Percentiles rank a stretch among this genome's conserved stretches.
Evolutionary conservation across 192 early-diverging fungal genomes (phyloP).

Genomic region (Podila epigama): DNA sequence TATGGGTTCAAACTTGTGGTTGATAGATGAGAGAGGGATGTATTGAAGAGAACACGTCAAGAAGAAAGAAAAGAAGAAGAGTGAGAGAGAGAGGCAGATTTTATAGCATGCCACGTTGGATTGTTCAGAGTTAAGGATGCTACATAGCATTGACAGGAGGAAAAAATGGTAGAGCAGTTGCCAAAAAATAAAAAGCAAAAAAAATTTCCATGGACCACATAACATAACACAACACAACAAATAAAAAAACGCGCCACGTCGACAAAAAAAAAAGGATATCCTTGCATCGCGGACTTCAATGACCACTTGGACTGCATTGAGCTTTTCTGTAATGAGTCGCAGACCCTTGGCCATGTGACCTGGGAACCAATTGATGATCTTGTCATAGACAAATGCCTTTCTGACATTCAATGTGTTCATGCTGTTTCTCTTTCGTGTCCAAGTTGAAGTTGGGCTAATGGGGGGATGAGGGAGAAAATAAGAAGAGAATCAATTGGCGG

Average conservation of each 20-base stretch:
- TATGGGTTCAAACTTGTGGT: constrained; percentile 79
- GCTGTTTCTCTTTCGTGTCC: not conserved
- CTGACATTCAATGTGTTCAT: constrained; percentile 41
- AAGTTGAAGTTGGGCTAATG: not conserved
- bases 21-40: constrained; percentile 91
- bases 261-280: constrained; percentile 46
- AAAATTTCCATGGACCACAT: not conserved
- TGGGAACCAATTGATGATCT: constrained; percentile 87
- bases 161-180: not conserved
- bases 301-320: constrained; percentile 81
- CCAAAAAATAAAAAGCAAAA: not conserved
- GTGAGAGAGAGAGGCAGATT: not conserved
- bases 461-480: no score
- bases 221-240: not conserved
- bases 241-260: not conserved
- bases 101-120: not conserved
- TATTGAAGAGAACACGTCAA: constrained; percentile 17
- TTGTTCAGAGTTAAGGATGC: constrained; percentile 2
- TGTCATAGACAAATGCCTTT: constrained; percentile 57
- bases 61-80: not conserved
- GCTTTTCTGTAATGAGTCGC: constrained; percentile 72
- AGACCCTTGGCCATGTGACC: constrained; percentile 88
- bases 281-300: constrained; percentile 95
- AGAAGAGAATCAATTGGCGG: no score
- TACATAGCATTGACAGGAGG: not conserved